Conservation (phyloP, 306 rosid species). For the Cicer pinnatifidum region DNA sequence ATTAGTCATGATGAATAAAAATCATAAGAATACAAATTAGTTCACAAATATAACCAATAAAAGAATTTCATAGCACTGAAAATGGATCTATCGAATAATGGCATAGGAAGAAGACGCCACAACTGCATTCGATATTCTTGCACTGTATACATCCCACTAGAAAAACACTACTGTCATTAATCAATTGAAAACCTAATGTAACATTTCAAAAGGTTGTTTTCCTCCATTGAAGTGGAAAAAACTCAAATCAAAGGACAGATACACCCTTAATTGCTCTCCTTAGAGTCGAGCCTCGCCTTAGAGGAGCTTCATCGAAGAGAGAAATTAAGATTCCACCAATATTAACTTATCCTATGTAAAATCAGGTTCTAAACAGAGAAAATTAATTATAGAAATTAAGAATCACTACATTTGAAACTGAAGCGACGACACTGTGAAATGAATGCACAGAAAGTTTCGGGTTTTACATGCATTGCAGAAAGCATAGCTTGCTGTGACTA, state of each 20-base stretch:
- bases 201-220: slow-evolving; percentile 14
- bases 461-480: too few relatives aligned
- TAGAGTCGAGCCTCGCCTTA: neutral
- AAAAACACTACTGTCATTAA: slow-evolving; percentile 11
- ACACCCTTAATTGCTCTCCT: slow-evolving; percentile 7
- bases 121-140: neutral
- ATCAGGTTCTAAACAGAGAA: slow-evolving; percentile 5
- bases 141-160: slow-evolving; percentile 20
- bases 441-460: neutral
- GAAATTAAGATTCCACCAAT: neutral
- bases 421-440: slow-evolving; percentile 6
- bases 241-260: neutral
- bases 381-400: neutral
- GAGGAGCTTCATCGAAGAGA: neutral
- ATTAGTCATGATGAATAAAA: slow-evolving; percentile 23
- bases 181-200: neutral
- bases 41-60: neutral
- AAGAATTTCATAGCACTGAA: slow-evolving; percentile 28
- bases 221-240: neutral
- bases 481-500: too few relatives aligned
- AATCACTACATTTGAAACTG: neutral
- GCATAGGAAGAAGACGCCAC: neutral
- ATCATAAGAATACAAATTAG: neutral
- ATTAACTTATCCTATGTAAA: slow-evolving; percentile 17
- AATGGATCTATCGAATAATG: slow-evolving; percentile 13